These are phyloP conservation scores for Colletotrichum sp. DNA, from an alignment of 2,329 filamentous ascomycete genomes.

Conservation along the genomic window DNA sequence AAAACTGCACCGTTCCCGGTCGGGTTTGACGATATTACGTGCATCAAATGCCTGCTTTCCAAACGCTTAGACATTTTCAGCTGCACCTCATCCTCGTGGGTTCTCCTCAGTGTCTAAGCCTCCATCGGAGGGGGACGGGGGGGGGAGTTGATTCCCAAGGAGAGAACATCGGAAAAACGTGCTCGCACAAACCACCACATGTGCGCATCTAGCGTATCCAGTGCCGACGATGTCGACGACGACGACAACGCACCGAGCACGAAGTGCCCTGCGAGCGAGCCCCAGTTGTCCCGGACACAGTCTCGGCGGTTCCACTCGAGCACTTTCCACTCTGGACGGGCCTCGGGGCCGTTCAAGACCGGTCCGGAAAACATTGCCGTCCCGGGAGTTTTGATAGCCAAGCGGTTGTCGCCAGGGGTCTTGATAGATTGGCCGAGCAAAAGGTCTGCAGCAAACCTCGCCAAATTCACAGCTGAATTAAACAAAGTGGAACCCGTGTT, in stretches of 20 bases:
- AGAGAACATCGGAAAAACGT: neutral
- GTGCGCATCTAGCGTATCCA: neutral
- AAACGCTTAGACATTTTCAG: neutral
- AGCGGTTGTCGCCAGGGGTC: neutral
- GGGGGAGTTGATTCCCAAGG: neutral
- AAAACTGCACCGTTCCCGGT: neutral
- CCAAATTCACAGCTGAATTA: neutral
- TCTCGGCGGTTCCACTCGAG: neutral
- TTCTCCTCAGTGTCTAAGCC: neutral
- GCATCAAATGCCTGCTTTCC: neutral
- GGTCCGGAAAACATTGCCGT: neutral
- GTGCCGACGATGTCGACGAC: neutral
- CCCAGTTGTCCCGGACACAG: neutral
- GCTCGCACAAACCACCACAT: neutral
- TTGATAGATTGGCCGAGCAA: neutral
- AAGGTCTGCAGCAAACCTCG: neutral
- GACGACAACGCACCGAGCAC: neutral
- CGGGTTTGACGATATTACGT: neutral
- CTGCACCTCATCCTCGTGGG: neutral
- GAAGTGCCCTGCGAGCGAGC: neutral
- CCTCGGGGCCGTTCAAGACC: neutral
- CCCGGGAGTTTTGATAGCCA: neutral
- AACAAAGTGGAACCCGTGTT: neutral
- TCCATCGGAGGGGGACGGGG: neutral
- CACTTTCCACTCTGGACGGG: neutral